A percentile compares a stretch with the other conserved stretches of the same genome.
Evolutionary conservation across 768 basidiomycete species (phyloP).

Genomic region (Boletus sp.): DNA sequence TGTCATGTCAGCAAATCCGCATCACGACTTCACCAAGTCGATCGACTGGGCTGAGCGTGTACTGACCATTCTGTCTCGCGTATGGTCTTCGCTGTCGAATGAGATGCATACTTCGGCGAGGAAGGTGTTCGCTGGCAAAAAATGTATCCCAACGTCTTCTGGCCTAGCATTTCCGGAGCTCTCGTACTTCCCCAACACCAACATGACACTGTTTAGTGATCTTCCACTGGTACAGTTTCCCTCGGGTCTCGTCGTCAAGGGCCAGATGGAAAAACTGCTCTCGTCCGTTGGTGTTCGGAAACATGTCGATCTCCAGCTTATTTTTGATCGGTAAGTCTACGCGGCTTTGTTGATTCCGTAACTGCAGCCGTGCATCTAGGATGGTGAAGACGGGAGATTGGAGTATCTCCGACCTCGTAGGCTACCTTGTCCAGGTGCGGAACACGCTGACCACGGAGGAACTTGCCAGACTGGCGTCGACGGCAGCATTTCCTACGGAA

Average conservation of each 20-base stretch:
- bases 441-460: constrained; percentile 58
- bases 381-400: constrained; percentile 90
- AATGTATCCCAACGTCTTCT: constrained; percentile 47
- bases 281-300: constrained; percentile 78
- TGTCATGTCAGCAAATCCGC: constrained; percentile 39
- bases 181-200: constrained; percentile 80
- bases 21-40: constrained; percentile 63
- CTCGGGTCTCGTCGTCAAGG: constrained; percentile 61
- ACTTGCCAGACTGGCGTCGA: constrained; percentile 50
- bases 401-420: constrained; percentile 80
- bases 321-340: constrained; percentile 73
- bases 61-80: constrained; percentile 56
- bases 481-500: constrained; percentile 75
- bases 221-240: constrained; percentile 75
- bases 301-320: constrained; percentile 87
- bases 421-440: constrained; percentile 83
- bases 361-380: constrained; percentile 34
- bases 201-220: constrained; percentile 76
- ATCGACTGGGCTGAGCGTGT: constrained; percentile 80
- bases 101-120: constrained; percentile 42
- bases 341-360: background rate
- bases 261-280: constrained; percentile 66
- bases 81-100: constrained; percentile 64
- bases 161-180: constrained; percentile 73
- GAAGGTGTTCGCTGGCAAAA: constrained; percentile 38